Evolutionary conservation across 768 basidiomycete species (phyloP), one percentile per base, ranked within the genome.

Genomic region (Boletus bicolor): DNA sequence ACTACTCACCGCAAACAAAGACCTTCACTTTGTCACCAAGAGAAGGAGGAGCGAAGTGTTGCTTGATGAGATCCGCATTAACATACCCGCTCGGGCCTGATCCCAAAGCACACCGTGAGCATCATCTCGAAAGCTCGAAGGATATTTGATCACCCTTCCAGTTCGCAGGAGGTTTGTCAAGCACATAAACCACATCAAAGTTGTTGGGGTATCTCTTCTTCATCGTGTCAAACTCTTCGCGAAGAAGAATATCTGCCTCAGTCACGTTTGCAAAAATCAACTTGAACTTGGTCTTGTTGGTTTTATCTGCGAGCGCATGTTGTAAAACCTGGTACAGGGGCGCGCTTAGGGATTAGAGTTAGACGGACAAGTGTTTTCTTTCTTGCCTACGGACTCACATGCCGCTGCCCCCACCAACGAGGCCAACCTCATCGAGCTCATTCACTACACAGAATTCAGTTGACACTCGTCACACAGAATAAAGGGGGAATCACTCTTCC

Each of bases 361-460:
- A 59, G 49, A 42, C 35, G 42, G 10, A 24, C 9, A 15, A 47
- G 32, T 34, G 8, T 11, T 24, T 35, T 17, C 26, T 7, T 43
- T 49, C 32, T 21, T 34, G 39, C 35, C 28, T 45, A 50, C 39
- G 28, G 35, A 74, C 85, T 64, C 64, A 89, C 87, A 98, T 93
- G 69, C 97, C 97, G 61, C 85, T 89, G 51, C 97, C 97, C 51
- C 97, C 97, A 35, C 91, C 92, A 64, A 98, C 91, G 64, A 95
- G 78, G 12, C 87, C 89, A 52, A 97, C 86, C 62, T 93, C 78
- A 21, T 94, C 90, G 50, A 88, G 86, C 70, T 93, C 83, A 70
- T 92, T 91, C 60, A 78, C 90, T 92, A 60, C n/a, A 45, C n/a
- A 57, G 37, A 10, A 32, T 46, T 46, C 43, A 50, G 41, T 15